Evolutionary conservation across 768 basidiomycete species (phyloP), one percentile per base, ranked within the genome.

Genomic region (Boletus edulis): DNA sequence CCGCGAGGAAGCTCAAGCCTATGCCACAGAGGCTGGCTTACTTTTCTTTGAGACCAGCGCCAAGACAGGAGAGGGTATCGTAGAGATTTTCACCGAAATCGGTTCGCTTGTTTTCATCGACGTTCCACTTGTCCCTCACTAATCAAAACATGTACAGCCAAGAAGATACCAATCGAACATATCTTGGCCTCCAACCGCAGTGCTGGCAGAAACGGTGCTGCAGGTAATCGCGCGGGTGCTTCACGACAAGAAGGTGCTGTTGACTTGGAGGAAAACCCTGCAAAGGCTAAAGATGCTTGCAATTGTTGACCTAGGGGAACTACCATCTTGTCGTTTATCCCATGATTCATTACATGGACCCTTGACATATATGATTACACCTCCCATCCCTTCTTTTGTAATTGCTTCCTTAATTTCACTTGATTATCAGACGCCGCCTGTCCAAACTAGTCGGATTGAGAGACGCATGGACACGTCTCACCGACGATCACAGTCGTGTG

Each of bases 1-100:
- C 24, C 81, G 85, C 55, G 96, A 97, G 65, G 97, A 98, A 75
- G 97, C 96, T 2, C 89, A 92, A 67, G 94, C 94, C 9, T 99
- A 98, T 69, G 97, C 97, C 13, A 84, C 89, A 52, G 97, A 98
- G 73, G 87, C 90, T n/a, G 90, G 91, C 1, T 72, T 98, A 41
- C 75, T 99, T 40, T 98, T 98, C 80, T 97, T 96, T 63, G 97
- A 99, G 78, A 97, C 95, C 37, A 91, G 89, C 65, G 97, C 97
- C 24, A 99, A 98, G 84, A 93, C 92, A 5, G 94, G 95, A 17
- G 90, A 95, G 65, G 94, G 94, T 38, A 84, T 98, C 52, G 89
- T 94, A 24, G 97, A 98, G 66, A 85, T 98, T 31, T 99, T 99
- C 72, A 98, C 95, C 12, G 95, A 98, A 74, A 98, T 99, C 66